Evolutionary conservation across 2,329 filamentous ascomycete genomes (phyloP), one percentile per base, ranked within the genome.

Genomic region (Talaromyces atroroseus): DNA sequence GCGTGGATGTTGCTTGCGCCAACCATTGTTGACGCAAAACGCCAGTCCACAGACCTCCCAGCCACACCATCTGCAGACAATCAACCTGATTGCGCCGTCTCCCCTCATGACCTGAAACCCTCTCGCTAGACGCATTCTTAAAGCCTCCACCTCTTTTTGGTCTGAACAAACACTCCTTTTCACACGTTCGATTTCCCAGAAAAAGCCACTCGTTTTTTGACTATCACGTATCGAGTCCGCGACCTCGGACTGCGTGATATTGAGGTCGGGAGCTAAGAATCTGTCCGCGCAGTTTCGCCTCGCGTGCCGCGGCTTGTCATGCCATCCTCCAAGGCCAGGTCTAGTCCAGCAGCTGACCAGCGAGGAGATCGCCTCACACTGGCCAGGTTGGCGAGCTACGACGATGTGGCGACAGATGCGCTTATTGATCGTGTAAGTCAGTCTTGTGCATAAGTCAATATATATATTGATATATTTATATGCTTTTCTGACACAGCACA

Each of bases 371-470:
- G 85, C 60, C 80, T 99, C 65, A 96, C 91, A 7, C 80, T 97
- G 64, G 85, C 87, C 59, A 92, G 95, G 78, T 78, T 99, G 66
- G 88, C 91, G 32, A 87, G 88, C 50, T 97, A 97, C 77, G 94
- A 99, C 76, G 94, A 99, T 74, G 86, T 97, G 62, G 80, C 95
- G 60, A 99, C 94, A 7, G 94, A 99, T 81, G 89, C 90, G 63
- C 84, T 99, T 53, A 86, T 99, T 59, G 94, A 99, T 74, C 90
- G 92, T 76, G 92, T 96, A 32, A 52, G 57, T 82, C 75, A 88
- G 81, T 44, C 1, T 34, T 58, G 59, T 58, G 52, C 54, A 29
- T 50, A 45, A 34, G 12, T 8, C 5, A 26, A 48, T 48, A 34
- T 36, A 16, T 36, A 36, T 36, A 36, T 57, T 46, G 26, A 46